Percentiles rank a stretch among this genome's conserved stretches.
These are phyloP conservation scores for Celoporthe dispersa DNA, from an alignment of 2,329 filamentous ascomycete species.

Conservation along the genomic window DNA sequence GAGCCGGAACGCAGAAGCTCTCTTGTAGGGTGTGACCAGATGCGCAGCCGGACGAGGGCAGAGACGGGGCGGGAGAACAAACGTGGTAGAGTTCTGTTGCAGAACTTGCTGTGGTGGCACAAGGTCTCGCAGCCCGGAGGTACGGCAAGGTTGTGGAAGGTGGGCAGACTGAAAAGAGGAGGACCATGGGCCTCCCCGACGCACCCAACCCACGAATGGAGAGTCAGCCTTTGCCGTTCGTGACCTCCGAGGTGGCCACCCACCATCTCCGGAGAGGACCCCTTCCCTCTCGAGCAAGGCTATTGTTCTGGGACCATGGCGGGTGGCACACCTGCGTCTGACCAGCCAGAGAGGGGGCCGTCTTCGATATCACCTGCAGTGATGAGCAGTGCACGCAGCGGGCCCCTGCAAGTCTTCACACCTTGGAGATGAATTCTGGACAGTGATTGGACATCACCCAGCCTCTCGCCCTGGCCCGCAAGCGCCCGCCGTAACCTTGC, in stretches of 20 bases:
- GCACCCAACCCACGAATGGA: constrained; percentile 4
- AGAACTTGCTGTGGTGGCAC: background rate
- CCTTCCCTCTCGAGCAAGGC: constrained; percentile 5
- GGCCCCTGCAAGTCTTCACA: constrained; percentile 33
- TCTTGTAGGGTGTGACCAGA: constrained; percentile 18
- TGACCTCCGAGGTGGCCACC: constrained; percentile 15
- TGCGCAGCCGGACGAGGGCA: constrained; percentile 5
- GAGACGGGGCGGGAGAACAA: background rate
- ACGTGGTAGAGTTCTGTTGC: background rate
- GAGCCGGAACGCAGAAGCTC: constrained; percentile 3
- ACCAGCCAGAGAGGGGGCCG: constrained; percentile 29
- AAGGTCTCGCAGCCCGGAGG: constrained; percentile 17
- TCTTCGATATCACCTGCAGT: constrained; percentile 27
- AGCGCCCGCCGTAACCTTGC: constrained; percentile 25
- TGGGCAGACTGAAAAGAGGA: constrained; percentile 1
- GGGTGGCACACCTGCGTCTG: constrained; percentile 15
- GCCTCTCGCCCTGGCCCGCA: constrained; percentile 27
- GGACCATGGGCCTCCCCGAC: background rate
- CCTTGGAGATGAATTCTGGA: background rate
- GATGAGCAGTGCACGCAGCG: constrained; percentile 30
- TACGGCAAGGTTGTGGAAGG: constrained; percentile 6
- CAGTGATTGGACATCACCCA: constrained; percentile 19
- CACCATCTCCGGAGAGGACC: constrained; percentile 8
- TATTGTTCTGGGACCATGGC: constrained; percentile 5
- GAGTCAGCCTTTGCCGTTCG: constrained; percentile 12